Conservation (phyloP, 2,329 filamentous ascomycete species). For the Neospermospora avenae region DNA sequence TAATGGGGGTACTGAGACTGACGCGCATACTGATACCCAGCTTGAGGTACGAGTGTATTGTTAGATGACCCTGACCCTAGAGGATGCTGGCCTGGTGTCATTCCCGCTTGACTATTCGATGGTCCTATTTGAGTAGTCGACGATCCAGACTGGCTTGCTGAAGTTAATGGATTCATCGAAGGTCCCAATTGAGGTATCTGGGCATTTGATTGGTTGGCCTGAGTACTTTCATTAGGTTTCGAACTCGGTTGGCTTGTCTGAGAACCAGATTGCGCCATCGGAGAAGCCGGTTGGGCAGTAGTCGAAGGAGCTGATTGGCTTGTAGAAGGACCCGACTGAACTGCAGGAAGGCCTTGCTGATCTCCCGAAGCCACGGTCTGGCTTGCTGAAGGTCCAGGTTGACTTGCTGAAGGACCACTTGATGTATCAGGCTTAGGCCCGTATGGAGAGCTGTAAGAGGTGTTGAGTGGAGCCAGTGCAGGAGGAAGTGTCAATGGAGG, state of each 20-base stretch:
- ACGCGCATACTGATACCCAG: background rate
- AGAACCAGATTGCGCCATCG: background rate
- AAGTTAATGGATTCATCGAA: background rate
- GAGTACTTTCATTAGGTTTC: background rate
- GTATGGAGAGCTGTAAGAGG: constrained; percentile 37
- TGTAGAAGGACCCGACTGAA: background rate
- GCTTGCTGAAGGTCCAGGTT: background rate
- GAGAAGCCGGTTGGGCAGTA: background rate
- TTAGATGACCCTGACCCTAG: background rate
- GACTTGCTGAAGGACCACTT: constrained; percentile 8
- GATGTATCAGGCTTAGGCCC: constrained; percentile 30
- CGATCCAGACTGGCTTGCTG: background rate
- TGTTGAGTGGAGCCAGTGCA: constrained; percentile 20
- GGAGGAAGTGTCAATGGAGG: constrained; percentile 23
- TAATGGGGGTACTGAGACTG: background rate
- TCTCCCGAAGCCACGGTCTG: background rate
- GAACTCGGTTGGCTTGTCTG: background rate
- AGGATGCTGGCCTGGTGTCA: background rate
- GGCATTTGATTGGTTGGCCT: background rate
- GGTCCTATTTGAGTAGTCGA: background rate
- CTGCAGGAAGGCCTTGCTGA: background rate
- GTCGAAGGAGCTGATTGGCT: background rate
- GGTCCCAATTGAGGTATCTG: background rate
- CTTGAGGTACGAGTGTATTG: background rate
- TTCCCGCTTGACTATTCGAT: background rate